Conservation (phyloP, 169 alveolate genomes). For the Neospora caninum region DNA sequence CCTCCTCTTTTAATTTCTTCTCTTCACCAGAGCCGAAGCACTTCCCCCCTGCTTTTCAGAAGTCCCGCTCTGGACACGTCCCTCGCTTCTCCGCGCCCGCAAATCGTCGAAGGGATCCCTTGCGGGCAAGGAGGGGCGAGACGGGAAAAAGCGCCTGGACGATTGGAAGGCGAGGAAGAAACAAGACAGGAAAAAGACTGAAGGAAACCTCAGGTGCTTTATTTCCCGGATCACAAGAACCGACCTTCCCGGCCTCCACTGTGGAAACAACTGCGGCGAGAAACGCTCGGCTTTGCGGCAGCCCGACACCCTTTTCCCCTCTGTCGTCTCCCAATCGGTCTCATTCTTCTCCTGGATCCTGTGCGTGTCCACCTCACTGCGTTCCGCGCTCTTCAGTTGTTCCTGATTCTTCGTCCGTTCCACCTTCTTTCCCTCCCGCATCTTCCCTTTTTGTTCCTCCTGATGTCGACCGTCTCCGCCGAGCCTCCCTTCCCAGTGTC, state of each 20-base stretch:
- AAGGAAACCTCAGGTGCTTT: no score
- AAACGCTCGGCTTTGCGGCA: background rate
- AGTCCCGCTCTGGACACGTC: background rate
- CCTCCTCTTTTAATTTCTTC: background rate
- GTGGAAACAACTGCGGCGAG: background rate
- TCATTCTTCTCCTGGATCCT: background rate
- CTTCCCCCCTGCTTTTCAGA: background rate
- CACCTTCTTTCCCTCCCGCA: background rate
- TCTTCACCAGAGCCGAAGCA: background rate
- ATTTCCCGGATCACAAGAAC: no score
- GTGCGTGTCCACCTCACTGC: background rate
- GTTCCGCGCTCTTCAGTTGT: background rate
- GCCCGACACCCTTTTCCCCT: background rate
- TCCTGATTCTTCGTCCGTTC: background rate
- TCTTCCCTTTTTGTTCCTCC: background rate
- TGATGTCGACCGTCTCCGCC: no score
- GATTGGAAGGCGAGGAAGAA: no score
- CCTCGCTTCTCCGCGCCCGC: no score
- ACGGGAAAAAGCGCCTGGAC: no score
- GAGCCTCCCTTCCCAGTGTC: no score
- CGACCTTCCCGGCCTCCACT: no score
- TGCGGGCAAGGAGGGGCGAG: no score
- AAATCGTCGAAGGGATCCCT: no score
- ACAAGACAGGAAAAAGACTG: background rate
- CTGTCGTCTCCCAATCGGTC: background rate